Conservation (phyloP, 2,329 filamentous ascomycete species). For the Periconia digitata region DNA sequence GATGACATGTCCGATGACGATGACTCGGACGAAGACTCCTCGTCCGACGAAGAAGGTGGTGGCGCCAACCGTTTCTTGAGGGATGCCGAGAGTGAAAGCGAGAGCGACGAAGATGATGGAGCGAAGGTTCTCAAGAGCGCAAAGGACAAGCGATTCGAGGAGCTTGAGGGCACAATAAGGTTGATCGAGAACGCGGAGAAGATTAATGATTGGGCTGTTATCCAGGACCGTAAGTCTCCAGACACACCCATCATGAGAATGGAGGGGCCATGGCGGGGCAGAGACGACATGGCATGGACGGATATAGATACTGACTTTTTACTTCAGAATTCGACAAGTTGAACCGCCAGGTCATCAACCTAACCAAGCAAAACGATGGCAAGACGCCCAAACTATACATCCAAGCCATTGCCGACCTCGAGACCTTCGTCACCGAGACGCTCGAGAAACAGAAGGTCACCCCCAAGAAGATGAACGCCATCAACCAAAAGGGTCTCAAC, state of each 20-base stretch:
- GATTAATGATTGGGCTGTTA: slow-evolving; percentile 96
- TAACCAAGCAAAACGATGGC: slow-evolving; percentile 62
- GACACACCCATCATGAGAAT: background rate
- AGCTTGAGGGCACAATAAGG: slow-evolving; percentile 86
- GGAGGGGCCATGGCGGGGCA: background rate
- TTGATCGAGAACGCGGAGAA: slow-evolving; percentile 95
- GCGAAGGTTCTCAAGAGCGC: slow-evolving; percentile 91
- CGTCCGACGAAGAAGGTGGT: slow-evolving; percentile 57
- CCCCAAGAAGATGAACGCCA: slow-evolving; percentile 98
- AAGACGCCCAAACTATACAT: slow-evolving; percentile 89
- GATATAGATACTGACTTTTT: slow-evolving; percentile 18
- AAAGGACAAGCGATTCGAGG: slow-evolving; percentile 95
- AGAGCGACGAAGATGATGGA: slow-evolving; percentile 81
- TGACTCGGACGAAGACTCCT: slow-evolving; percentile 58
- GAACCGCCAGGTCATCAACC: slow-evolving; percentile 72
- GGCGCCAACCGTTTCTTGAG: slow-evolving; percentile 85
- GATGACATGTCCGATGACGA: slow-evolving; percentile 60
- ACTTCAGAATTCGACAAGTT: slow-evolving; percentile 86
- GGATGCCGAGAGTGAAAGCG: slow-evolving; percentile 74
- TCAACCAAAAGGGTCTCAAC: slow-evolving; percentile 89
- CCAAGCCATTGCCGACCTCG: slow-evolving; percentile 88
- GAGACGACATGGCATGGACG: slow-evolving; percentile 6
- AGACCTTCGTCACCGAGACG: slow-evolving; percentile 88
- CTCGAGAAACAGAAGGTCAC: slow-evolving; percentile 94
- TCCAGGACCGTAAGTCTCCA: slow-evolving; percentile 72